These are phyloP conservation scores for Iris pallida DNA, from an alignment of 116 monocot species.

Conservation along the genomic window DNA sequence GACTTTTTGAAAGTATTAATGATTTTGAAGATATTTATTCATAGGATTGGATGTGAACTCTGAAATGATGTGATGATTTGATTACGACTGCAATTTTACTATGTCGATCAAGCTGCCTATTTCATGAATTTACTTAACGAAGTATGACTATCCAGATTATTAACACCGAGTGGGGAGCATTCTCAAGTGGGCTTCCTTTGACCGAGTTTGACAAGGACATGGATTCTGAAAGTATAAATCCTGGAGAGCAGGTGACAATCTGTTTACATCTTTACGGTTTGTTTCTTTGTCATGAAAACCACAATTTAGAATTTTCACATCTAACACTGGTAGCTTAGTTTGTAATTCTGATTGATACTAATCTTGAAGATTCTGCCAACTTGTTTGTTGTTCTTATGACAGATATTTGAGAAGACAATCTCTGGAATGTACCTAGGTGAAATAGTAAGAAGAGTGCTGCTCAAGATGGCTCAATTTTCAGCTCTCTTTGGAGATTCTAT, in stretches of 20 bases:
- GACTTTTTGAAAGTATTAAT: no score
- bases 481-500: conserved; percentile 53
- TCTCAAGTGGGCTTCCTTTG: conserved; percentile 52
- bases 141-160: conserved; percentile 36
- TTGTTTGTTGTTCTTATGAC: background rate
- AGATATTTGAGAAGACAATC: conserved; percentile 81
- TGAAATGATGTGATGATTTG: no score
- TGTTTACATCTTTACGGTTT: no score
- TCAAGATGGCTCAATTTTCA: conserved; percentile 47
- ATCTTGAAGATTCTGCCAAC: background rate
- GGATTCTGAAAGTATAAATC: conserved; percentile 70
- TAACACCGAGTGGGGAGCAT: conserved; percentile 82
- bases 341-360: background rate
- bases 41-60: no score
- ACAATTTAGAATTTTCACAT: no score
- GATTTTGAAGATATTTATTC: no score
- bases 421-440: conserved; percentile 88
- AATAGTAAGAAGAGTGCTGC: conserved; percentile 60
- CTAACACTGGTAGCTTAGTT: no score
- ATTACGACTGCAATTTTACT: no score
- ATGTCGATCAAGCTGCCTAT: no score
- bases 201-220: conserved; percentile 72
- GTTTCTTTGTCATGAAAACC: background rate
- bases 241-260: conserved; percentile 55
- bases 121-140: no score